phyloP scores from a whole-genome alignment of 2,329 filamentous ascomycete genomes.

The Fusarium decemcellulare region DNA sequence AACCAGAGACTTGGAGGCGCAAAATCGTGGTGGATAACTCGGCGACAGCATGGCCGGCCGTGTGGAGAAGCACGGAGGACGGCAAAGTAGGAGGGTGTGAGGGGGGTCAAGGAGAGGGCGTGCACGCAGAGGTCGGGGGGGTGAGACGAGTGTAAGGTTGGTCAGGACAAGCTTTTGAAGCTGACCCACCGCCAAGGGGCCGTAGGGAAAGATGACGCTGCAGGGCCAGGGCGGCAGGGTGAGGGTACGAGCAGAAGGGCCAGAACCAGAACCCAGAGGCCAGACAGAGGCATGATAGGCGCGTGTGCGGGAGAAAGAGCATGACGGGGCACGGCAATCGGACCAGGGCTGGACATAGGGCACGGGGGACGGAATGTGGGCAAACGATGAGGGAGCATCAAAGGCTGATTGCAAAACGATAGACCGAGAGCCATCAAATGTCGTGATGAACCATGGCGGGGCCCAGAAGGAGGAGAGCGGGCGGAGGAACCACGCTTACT shows the following conservation, averaged over 20 bases:
- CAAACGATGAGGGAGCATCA: conserved; percentile 2
- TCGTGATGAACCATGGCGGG: conserved; percentile 12
- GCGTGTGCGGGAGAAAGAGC: conserved; percentile 21
- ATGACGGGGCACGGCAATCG: conserved; percentile 41
- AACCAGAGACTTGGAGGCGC: conserved; percentile 41
- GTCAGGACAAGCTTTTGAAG: conserved; percentile 52
- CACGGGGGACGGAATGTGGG: conserved; percentile 32
- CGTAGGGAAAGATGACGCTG: conserved; percentile 44
- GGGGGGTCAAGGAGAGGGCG: conserved; percentile 13
- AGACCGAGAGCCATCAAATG: conserved; percentile 3
- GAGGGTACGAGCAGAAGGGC: conserved; percentile 1
- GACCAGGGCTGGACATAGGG: conserved; percentile 15
- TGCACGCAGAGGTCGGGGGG: conserved; percentile 23
- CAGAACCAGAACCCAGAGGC: not conserved
- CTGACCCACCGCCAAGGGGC: conserved; percentile 42
- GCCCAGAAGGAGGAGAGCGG: conserved; percentile 1
- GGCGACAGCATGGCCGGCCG: conserved; percentile 52
- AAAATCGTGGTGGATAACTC: conserved; percentile 51
- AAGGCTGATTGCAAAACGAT: not conserved
- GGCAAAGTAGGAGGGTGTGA: conserved; percentile 46
- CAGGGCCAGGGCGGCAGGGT: conserved; percentile 6
- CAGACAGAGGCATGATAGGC: conserved; percentile 1
- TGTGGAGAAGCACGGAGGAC: conserved; percentile 49
- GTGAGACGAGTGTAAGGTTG: conserved; percentile 39
- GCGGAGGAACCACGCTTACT: conserved; percentile 27